Base-by-base conservation (phyloP, 129 eudicot genomes). In the Mikania micrantha region DNA sequence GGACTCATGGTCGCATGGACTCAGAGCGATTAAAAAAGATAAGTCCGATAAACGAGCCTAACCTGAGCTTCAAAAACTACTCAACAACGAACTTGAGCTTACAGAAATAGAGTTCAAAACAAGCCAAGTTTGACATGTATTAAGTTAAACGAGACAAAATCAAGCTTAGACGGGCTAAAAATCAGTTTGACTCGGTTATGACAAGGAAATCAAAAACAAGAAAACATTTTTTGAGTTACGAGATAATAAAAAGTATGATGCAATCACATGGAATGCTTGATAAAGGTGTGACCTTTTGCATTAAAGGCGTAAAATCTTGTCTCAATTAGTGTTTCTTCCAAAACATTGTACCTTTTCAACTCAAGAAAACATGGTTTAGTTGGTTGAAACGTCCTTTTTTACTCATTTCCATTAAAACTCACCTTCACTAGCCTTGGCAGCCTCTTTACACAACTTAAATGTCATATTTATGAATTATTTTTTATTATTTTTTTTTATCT, bases 221-320 rank as follows among this genome's bases (percentile, higher is more conserved):
- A 54, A 56, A 56, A 54, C 27, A 12, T 1, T 16, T 53, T 17
- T 52, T 9, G 32, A 74, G 50, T 54, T 20, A 28, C 58, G 60
- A 29, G 60, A 71, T 45, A 13, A 20, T 6, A 60, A 44, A 47
- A 56, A 54, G 36, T 42, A 56, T 74, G 53, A 47, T 47, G 11
- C 53, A 47, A 68, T 74, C 79, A 74, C 79, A 74, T 74, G 79
- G 61, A 74, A 32, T 74, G 73, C 67, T 54, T 44, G 36, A 56
- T 74, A 74, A 66, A 74, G 79, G 73, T 32, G 59, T 74, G 36
- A 21, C 67, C 79, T 56, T 65, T 74, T 54, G 66, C 79, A 42
- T 3, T 54, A 59, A 28, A 16, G 48, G 66, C 3, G 48, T 56
- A 34, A 74, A 66, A 42, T 74, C 60, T 57, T 74, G 73, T 56